Conservation (phyloP, 768 basidiomycete genomes). For the Mycena capillaripes region DNA sequence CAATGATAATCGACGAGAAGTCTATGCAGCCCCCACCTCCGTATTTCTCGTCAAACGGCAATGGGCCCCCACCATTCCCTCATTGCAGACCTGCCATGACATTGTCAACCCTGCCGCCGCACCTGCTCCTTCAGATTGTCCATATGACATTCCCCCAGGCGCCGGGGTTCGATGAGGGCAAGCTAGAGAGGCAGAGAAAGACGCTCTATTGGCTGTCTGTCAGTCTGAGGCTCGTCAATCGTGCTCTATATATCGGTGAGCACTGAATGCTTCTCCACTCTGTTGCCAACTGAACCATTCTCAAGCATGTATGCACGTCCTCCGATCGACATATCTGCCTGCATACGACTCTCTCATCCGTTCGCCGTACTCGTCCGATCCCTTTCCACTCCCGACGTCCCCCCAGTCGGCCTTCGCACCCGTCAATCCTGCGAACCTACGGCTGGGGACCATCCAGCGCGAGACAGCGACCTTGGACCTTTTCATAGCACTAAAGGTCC, state of each 20-base stretch:
- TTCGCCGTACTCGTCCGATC: constrained; percentile 81
- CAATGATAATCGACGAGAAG: constrained; percentile 39
- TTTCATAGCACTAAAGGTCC: constrained; percentile 85
- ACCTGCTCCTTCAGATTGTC: constrained; percentile 79
- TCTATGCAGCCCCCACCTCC: constrained; percentile 34
- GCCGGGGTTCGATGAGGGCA: constrained; percentile 52
- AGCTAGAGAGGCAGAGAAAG: constrained; percentile 69
- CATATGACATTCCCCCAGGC: constrained; percentile 72
- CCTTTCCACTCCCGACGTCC: constrained; percentile 70
- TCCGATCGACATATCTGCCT: constrained; percentile 81
- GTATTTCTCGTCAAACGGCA: constrained; percentile 23
- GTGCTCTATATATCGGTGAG: constrained; percentile 77
- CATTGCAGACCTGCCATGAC: constrained; percentile 31
- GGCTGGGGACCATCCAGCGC: constrained; percentile 69
- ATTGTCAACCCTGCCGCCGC: constrained; percentile 62
- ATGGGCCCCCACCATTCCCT: constrained; percentile 43
- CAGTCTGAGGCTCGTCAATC: constrained; percentile 74
- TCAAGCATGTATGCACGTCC: constrained; percentile 83
- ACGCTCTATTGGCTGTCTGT: constrained; percentile 80
- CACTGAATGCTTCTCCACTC: background rate
- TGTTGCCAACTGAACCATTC: constrained; percentile 6
- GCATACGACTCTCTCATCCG: constrained; percentile 74
- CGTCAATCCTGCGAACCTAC: constrained; percentile 34
- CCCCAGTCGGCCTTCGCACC: constrained; percentile 41
- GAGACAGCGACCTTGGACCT: constrained; percentile 83